phyloP scores from a whole-genome alignment of 1,284 basidiomycete genomes.

The Exobasidium rhododendri region DNA sequence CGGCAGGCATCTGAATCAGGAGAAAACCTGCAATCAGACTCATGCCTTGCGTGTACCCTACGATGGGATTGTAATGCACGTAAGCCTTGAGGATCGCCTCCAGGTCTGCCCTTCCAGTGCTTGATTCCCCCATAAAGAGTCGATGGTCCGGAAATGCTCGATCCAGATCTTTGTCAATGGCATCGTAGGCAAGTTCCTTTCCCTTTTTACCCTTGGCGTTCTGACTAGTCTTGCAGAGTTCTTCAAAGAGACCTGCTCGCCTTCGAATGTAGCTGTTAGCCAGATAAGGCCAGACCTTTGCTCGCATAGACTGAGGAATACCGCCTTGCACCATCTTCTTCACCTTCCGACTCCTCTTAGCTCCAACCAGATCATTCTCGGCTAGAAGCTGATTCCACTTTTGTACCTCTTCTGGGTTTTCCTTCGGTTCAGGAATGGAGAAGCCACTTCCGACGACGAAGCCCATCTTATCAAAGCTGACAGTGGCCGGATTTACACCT shows the following conservation, averaged over 20 bases:
- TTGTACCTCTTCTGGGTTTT: constrained; percentile 69
- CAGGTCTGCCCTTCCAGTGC: constrained; percentile 45
- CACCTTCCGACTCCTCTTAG: constrained; percentile 78
- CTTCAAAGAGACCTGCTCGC: constrained; percentile 44
- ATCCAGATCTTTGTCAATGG: constrained; percentile 53
- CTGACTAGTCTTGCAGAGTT: constrained; percentile 39
- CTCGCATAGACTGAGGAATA: constrained; percentile 64
- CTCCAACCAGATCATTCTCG: constrained; percentile 64
- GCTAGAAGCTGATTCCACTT: constrained; percentile 72
- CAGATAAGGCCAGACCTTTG: constrained; percentile 51
- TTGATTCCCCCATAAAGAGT: constrained; percentile 41
- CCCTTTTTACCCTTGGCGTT: constrained; percentile 32
- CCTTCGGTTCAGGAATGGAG: constrained; percentile 42
- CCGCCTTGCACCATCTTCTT: constrained; percentile 72
- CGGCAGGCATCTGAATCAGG: constrained; percentile 75
- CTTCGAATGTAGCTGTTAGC: constrained; percentile 37
- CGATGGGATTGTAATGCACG: constrained; percentile 61
- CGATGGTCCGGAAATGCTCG: constrained; percentile 42
- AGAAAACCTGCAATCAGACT: constrained; percentile 73
- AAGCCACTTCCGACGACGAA: constrained; percentile 31
- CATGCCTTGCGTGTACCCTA: constrained; percentile 62
- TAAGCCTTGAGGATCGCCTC: constrained; percentile 52
- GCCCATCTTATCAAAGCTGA: constrained; percentile 28
- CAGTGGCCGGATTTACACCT: background rate
- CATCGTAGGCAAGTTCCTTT: constrained; percentile 39